Percentiles rank a stretch among this genome's conserved stretches.
These are phyloP conservation scores for Diaporthe sp. DNA, from an alignment of 2,329 filamentous ascomycete species.

Conservation along the genomic window DNA sequence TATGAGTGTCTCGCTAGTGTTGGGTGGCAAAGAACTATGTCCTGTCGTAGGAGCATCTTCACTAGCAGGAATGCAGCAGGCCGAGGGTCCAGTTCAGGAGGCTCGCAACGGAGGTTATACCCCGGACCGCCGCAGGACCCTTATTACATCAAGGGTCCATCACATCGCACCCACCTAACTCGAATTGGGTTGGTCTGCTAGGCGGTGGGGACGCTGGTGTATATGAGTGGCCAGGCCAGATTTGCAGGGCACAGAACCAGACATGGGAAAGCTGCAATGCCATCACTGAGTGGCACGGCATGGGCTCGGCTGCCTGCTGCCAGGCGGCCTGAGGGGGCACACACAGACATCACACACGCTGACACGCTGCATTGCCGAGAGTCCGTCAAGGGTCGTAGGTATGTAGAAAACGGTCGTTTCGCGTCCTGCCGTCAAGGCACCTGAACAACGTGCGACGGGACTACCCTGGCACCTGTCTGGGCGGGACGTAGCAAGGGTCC, in stretches of 20 bases:
- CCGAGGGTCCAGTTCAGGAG: neutral
- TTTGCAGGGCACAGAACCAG: neutral
- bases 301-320: neutral
- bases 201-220: neutral
- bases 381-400: neutral
- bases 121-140: conserved; percentile 22
- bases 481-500: neutral
- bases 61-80: neutral
- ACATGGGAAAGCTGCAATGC: conserved; percentile 12
- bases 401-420: neutral
- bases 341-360: neutral
- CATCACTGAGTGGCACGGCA: neutral
- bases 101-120: neutral
- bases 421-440: neutral
- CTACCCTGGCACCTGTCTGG: neutral
- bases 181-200: neutral
- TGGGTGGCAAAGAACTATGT: conserved; percentile 3
- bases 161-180: neutral
- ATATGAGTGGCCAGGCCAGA: neutral
- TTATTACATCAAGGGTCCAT: conserved; percentile 33
- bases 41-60: neutral
- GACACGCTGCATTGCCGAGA: neutral
- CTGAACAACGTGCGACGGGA: neutral
- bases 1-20: neutral
- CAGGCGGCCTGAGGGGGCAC: too few species aligned